phyloP scores from a whole-genome alignment of 2,329 filamentous ascomycete genomes.

The Talaromyces sp. region DNA sequence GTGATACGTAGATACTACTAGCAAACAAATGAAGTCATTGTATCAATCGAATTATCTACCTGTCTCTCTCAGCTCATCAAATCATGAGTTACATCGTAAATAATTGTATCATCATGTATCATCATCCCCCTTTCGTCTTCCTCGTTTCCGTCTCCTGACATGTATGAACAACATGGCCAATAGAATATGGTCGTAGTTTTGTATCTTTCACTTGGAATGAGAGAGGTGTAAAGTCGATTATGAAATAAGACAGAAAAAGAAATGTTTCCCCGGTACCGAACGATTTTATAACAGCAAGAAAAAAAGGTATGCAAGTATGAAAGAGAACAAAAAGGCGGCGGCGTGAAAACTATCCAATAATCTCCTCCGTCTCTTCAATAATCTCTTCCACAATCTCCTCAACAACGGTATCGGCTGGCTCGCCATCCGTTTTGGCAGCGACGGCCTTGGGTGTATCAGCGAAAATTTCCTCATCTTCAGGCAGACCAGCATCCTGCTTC shows the following conservation, averaged over 20 bases:
- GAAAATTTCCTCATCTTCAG: constrained; percentile 59
- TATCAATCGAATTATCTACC: background rate
- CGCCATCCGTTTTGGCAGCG: constrained; percentile 55
- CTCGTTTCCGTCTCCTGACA: background rate
- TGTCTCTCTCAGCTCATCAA: background rate
- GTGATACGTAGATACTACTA: background rate
- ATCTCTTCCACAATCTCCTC: constrained; percentile 89
- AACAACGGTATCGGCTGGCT: constrained; percentile 72
- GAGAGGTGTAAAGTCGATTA: background rate
- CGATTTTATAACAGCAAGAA: constrained; percentile 4
- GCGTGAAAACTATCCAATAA: constrained; percentile 45
- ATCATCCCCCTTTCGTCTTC: background rate
- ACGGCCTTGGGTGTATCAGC: constrained; percentile 47
- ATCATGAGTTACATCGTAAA: background rate
- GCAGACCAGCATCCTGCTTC: constrained; percentile 63
- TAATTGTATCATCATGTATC: background rate
- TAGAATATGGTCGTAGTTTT: no score
- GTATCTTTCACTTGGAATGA: background rate
- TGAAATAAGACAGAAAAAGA: constrained; percentile 10
- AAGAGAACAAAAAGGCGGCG: constrained; percentile 21
- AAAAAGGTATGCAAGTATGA: constrained; percentile 14
- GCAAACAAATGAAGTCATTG: background rate
- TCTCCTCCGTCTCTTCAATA: constrained; percentile 77
- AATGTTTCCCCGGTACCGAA: constrained; percentile 15
- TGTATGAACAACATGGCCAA: background rate